A percentile compares a stretch with the other conserved stretches of the same genome.
These are phyloP conservation scores for Russula lepida DNA, from an alignment of 768 basidiomycete genomes.

Conservation along the genomic window DNA sequence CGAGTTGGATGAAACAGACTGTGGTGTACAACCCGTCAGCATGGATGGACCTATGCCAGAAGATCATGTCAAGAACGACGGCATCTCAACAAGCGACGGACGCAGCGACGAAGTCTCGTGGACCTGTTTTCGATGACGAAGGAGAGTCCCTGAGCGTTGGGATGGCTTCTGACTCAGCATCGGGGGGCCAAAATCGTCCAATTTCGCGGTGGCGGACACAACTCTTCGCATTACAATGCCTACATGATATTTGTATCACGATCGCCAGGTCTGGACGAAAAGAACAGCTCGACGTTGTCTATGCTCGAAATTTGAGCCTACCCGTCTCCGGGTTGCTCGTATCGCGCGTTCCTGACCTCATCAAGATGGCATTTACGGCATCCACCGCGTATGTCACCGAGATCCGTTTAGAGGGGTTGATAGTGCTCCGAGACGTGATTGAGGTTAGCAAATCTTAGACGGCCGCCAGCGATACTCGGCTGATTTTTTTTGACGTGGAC, in stretches of 20 bases:
- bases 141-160: constrained; percentile 79
- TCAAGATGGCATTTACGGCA: constrained; percentile 97
- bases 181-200: constrained; percentile 33
- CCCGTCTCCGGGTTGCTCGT: constrained; percentile 59
- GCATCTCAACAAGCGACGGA: constrained; percentile 70
- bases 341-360: constrained; percentile 83
- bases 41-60: constrained; percentile 96
- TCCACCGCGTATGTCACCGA: constrained; percentile 95
- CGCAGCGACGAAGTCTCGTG: constrained; percentile 43
- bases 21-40: constrained; percentile 88
- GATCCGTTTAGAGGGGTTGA: constrained; percentile 83
- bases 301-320: constrained; percentile 56
- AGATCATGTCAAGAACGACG: constrained; percentile 93
- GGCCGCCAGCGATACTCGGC: background rate
- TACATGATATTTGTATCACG: constrained; percentile 80
- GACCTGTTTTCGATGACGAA: constrained; percentile 71
- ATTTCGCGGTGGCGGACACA: constrained; percentile 96
- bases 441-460: constrained; percentile 45
- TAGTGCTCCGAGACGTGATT: constrained; percentile 87
- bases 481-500: constrained; percentile 2
- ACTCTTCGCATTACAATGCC: constrained; percentile 84
- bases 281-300: constrained; percentile 77
- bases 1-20: constrained; percentile 92
- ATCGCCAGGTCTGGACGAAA: constrained; percentile 62
- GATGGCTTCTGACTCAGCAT: constrained; percentile 35